Evolutionary conservation across 2,329 filamentous ascomycete genomes (phyloP).

Genomic region (Amphichorda felina): DNA sequence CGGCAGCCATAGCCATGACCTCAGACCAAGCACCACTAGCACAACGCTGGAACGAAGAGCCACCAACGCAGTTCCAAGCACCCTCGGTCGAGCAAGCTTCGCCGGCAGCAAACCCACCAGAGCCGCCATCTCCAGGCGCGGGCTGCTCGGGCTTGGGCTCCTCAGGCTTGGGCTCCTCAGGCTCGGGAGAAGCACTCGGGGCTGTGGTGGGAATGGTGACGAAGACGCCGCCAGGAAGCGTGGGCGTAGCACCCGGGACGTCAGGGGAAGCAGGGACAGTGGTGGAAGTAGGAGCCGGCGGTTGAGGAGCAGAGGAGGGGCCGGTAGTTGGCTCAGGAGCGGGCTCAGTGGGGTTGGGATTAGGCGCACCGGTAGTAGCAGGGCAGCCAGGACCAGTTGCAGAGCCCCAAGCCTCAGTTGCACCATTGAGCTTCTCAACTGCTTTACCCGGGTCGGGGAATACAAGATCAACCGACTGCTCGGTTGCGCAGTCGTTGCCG

Average conservation of each 20-base stretch:
- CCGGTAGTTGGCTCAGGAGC: conserved; percentile 11
- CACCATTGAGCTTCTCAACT: conserved; percentile 34
- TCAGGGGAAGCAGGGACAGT: not conserved
- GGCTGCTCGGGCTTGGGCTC: no score
- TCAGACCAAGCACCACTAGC: conserved; percentile 38
- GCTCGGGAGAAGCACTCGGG: not conserved
- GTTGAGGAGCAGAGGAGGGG: conserved; percentile 8
- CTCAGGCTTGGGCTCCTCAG: not conserved
- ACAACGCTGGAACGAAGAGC: conserved; percentile 41
- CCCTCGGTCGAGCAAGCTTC: conserved; percentile 35
- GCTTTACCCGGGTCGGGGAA: conserved; percentile 52
- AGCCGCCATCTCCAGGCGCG: not conserved
- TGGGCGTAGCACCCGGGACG: not conserved
- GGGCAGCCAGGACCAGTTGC: no score
- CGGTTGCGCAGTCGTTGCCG: conserved; percentile 38
- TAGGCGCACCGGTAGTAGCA: conserved; percentile 14
- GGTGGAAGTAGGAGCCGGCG: conserved; percentile 6
- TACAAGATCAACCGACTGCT: conserved; percentile 34
- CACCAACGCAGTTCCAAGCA: conserved; percentile 40
- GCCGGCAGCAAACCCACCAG: conserved; percentile 23
- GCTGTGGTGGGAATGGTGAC: conserved; percentile 14
- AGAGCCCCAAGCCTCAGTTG: no score
- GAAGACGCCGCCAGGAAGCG: conserved; percentile 26
- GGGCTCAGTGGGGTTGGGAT: conserved; percentile 8
- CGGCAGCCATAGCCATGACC: conserved; percentile 26